phyloP scores from a whole-genome alignment of 1,139 yeast genomes.

The Debaryomyces sp. region DNA sequence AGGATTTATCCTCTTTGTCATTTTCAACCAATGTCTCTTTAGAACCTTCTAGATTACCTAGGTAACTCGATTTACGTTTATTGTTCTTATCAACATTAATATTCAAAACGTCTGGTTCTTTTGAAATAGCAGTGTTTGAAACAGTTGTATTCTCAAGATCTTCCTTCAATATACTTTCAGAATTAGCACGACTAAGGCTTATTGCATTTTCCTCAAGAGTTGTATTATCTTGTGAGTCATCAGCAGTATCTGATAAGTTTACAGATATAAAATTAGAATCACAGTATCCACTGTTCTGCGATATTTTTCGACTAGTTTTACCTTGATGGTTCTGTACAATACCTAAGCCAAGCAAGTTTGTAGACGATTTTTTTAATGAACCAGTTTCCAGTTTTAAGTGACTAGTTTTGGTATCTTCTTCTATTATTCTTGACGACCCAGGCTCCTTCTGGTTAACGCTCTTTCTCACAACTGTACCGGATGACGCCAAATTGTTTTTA shows the following conservation, averaged over 20 bases:
- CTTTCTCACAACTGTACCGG: conserved; percentile 36
- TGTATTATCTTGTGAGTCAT: conserved; percentile 20
- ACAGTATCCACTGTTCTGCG: conserved; percentile 6
- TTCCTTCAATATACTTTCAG: conserved; percentile 15
- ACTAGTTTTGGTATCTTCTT: conserved; percentile 6
- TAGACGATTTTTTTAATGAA: conserved; percentile 26
- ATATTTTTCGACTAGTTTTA: conserved; percentile 8
- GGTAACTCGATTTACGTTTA: conserved; percentile 27
- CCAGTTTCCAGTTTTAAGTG: conserved; percentile 15
- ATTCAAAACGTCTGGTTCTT: conserved; percentile 34
- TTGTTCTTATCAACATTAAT: conserved; percentile 34
- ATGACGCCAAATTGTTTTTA: conserved; percentile 27
- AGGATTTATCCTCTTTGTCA: conserved; percentile 7
- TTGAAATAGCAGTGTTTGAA: conserved; percentile 29
- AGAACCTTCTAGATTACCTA: conserved; percentile 24
- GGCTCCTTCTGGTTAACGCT: not conserved
- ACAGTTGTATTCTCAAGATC: not conserved
- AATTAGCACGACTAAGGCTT: conserved; percentile 21
- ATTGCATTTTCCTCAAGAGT: conserved; percentile 19
- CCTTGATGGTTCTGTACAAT: conserved; percentile 19
- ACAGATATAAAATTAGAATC: conserved; percentile 25
- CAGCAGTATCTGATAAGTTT: conserved; percentile 23
- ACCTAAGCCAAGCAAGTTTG: conserved; percentile 36
- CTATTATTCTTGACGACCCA: conserved; percentile 4
- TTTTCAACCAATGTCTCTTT: conserved; percentile 27